phyloP scores from a whole-genome alignment of 1,284 basidiomycete species.

The Pseudozyma flocculosa region DNA sequence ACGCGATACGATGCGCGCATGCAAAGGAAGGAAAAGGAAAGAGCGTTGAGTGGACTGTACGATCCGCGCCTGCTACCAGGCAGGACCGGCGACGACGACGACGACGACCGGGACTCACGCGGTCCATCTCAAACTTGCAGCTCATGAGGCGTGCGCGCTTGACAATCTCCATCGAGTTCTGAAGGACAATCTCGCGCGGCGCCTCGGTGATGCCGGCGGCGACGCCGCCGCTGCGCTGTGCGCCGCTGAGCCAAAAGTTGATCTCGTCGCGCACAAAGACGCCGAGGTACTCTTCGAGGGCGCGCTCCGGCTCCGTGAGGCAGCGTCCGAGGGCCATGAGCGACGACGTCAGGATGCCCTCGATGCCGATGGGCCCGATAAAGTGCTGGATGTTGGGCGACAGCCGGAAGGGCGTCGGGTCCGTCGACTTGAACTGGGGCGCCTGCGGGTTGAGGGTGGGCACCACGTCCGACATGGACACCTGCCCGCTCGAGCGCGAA shows the following conservation, averaged over 20 bases:
- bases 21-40: not conserved
- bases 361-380: constrained; percentile 82
- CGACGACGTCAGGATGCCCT: constrained; percentile 81
- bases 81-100: too few species aligned
- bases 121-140: constrained; percentile 78
- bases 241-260: constrained; percentile 66
- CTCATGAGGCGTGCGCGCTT: constrained; percentile 81
- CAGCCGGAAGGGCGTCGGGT: constrained; percentile 92
- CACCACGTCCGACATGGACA: constrained; percentile 54
- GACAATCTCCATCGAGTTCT: constrained; percentile 78
- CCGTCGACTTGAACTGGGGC: constrained; percentile 74
- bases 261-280: constrained; percentile 93
- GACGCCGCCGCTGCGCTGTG: constrained; percentile 17
- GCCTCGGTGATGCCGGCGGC: constrained; percentile 30
- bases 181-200: constrained; percentile 69
- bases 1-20: too few species aligned
- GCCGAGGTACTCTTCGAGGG: constrained; percentile 82
- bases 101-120: constrained; percentile 61
- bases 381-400: constrained; percentile 96
- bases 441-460: constrained; percentile 62
- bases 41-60: too few species aligned
- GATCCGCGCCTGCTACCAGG: too few species aligned
- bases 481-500: constrained; percentile 66
- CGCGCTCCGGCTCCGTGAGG: constrained; percentile 86
- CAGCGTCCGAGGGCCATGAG: constrained; percentile 89